Base-by-base conservation (phyloP, 1,284 basidiomycete species). In the Bjerkandera adusta region DNA sequence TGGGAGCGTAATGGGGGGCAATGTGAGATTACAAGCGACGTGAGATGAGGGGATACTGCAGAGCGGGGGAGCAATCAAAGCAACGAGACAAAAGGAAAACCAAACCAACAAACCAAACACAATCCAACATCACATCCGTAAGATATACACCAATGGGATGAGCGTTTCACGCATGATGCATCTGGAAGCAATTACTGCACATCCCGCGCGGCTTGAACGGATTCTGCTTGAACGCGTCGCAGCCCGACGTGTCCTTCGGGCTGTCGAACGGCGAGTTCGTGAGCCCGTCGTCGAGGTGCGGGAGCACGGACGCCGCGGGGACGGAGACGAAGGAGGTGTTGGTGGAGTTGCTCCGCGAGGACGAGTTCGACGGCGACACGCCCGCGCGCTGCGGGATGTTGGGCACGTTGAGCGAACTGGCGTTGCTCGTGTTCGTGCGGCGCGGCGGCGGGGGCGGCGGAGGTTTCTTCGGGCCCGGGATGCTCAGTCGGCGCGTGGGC, bases 221-320 rank as follows among this genome's bases (percentile, higher is more conserved):
- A 27, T 50, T 45, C 37, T 50, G 48, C 36, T 46, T 50, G 33
- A 50, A 50, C 5, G 41, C 30, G 6, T 27, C 21, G 36, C 48
- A 50, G 15, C 44, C 48, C n/a, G n/a, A n/a, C n/a, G n/a, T n/a
- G n/a, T n/a, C n/a, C n/a, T n/a, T n/a, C n/a, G n/a, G n/a, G n/a
- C n/a, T n/a, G 51, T 77, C 75, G 54, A 77, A 80, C 24, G 76
- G 78, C 44, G 76, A 64, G 73, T 48, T 63, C 63, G 58, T 76
- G 70, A 58, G 47, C 41, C 47, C 54, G 24, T 58, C 49, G 29
- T 40, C 49, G 15, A 26, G 39, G 8, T 16, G 26, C 39, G 36
- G 18, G 24, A 34, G 58, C 65, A 63, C 50, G 29, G 57, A 58
- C 36, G 24, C 21, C 11, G 30, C 29, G 4, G 45, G 29, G 12